Base-by-base conservation (phyloP, 2,329 filamentous ascomycete species). In the Scedosporium boydii region DNA sequence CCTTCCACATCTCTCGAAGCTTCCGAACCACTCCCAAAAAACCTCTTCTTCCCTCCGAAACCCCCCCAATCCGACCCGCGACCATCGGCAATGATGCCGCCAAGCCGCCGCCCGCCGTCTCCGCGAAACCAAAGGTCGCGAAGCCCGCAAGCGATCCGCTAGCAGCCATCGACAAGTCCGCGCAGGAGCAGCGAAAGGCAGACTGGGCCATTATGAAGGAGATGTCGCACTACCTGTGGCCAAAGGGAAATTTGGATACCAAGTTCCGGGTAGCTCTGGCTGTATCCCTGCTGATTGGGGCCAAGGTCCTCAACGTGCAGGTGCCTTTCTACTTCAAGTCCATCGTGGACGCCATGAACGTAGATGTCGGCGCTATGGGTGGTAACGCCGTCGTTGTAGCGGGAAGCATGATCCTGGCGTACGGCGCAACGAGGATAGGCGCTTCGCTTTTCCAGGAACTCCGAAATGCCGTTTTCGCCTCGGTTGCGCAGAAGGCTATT, bases 201-300 rank as follows among this genome's bases (percentile, higher is more conserved):
- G 95, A 99, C 72, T 97, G 93, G 93, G 93, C 93, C 58, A 99
- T 99, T 68, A 95, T 99, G 81, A 96, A 90, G 76, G 93, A 99
- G 74, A 98, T 99, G 93, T 87, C 89, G 64, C 87, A 87, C 65
- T 99, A 99, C 74, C 79, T 99, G 23, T 99, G 95, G 95, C 95
- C 95, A 23, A 96, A 95, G 78, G 87, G 93, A 73, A 87, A 87
- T 62, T 66, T 73, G 58, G 71, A 72, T 53, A 96, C 92, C 3
- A 91, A 96, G 72, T 77, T 93, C 65, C 87, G 95, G 65, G 95
- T 99, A 41, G 85, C 89, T 10, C 77, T 96, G 58, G 92, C 93
- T n/a, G 82, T 99, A 3, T 85, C 82, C 6, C 77, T 99, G 65
- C 82, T 99, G 44, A 77, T 99, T 23, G 91, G 93, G 64, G 91